phyloP scores from a whole-genome alignment of 306 rosid genomes.

The Pterocarpus macrocarpus region DNA sequence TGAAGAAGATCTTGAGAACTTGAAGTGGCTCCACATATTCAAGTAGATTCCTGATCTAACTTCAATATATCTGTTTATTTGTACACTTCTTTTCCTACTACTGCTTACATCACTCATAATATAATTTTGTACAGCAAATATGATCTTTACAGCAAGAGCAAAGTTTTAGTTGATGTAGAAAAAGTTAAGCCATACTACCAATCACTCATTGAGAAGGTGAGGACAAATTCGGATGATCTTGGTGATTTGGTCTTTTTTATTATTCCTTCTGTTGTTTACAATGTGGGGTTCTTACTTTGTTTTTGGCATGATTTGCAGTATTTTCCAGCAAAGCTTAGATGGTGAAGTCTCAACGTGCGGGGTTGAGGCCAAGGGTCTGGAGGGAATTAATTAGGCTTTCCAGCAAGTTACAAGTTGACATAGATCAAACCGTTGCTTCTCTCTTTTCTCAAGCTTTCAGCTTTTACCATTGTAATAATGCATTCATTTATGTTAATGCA shows the following conservation, averaged over 20 bases:
- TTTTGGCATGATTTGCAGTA: conserved; percentile 43
- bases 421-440: no score
- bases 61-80: neutral
- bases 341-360: conserved; percentile 23
- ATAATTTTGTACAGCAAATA: conserved; percentile 63
- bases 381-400: no score
- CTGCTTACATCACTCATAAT: neutral
- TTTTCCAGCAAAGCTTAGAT: conserved; percentile 50
- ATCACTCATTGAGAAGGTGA: conserved; percentile 79
- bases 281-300: conserved; percentile 2
- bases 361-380: neutral
- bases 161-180: conserved; percentile 65
- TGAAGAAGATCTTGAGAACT: conserved; percentile 73
- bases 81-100: neutral
- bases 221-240: conserved; percentile 4
- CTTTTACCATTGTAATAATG: no score
- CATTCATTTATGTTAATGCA: no score
- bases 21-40: conserved; percentile 73
- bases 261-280: neutral
- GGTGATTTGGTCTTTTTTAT: neutral
- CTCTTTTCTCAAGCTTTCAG: no score
- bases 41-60: conserved; percentile 26
- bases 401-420: no score
- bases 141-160: conserved; percentile 92
- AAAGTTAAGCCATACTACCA: conserved; percentile 80